These are phyloP conservation scores for Endotrypanum monterogeii DNA, from an alignment of 208 protist genomes.

Conservation along the genomic window DNA sequence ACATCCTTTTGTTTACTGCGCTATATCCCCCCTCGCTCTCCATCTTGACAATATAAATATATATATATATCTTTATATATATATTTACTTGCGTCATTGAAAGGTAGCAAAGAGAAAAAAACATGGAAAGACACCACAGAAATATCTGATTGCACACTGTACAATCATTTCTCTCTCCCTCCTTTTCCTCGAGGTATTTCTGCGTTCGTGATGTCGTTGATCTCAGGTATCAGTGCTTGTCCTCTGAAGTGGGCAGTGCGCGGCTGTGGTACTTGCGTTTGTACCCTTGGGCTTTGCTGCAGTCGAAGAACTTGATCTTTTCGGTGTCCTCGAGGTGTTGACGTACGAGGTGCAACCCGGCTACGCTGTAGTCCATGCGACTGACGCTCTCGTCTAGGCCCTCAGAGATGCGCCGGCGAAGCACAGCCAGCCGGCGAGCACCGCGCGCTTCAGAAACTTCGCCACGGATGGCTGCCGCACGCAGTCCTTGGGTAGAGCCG, in stretches of 20 bases:
- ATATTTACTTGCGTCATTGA: not conserved
- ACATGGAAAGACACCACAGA: not conserved
- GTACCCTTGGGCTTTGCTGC: conserved; percentile 81
- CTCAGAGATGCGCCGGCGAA: conserved; percentile 64
- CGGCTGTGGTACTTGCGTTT: conserved; percentile 84
- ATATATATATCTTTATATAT: conserved; percentile 11
- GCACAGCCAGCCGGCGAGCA: conserved; percentile 52
- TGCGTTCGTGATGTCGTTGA: not conserved
- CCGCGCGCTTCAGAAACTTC: conserved; percentile 69
- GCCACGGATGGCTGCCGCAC: conserved; percentile 54
- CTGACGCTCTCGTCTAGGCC: conserved; percentile 61
- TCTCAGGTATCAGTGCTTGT: conserved; percentile 1
- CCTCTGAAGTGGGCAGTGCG: conserved; percentile 29
- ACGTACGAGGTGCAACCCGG: conserved; percentile 71
- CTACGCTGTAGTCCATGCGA: conserved; percentile 81
- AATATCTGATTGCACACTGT: not conserved
- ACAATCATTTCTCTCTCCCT: not conserved
- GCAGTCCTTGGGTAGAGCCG: conserved; percentile 26
- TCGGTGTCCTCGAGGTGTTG: conserved; percentile 61
- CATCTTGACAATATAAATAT: conserved; percentile 2
- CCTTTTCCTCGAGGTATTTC: too few relatives aligned
- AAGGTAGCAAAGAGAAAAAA: not conserved
- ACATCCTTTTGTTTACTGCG: not conserved
- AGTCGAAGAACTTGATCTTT: conserved; percentile 79
- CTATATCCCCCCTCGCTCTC: not conserved